Evolutionary conservation across 768 basidiomycete genomes (phyloP), one percentile per base, ranked within the genome.

Genomic region (Russula foetens): DNA sequence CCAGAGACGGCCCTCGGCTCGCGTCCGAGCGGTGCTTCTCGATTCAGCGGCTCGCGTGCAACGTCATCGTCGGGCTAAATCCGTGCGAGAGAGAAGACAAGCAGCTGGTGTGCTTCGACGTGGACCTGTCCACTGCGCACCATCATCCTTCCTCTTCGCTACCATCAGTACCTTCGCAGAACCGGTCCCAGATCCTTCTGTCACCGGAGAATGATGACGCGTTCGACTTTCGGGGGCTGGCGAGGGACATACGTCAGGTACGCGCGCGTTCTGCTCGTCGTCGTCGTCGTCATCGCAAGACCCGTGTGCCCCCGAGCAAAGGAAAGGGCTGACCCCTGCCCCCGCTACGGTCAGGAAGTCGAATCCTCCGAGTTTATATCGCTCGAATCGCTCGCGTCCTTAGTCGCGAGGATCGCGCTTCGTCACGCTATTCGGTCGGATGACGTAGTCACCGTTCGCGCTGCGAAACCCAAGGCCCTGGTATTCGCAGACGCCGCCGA

Each of bases 331-430:
- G n/a, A 55, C 49, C n/a, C n/a, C n/a, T n/a, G n/a, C n/a, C n/a
- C n/a, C n/a, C 9, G 50, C 24, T 14, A 28, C 38, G 19, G 49
- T 35, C 56, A 31, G 65, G 28, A 46, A 41, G 24, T 45, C 4
- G 68, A 71, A 19, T 56, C 67, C 0, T 80, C 86, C 0, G 72
- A 75, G 0, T 88, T 77, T 67, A 71, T 80, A 24, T 92, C 89
- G 0, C 72, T 92, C 44, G 90, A 92, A 24, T 91, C 89, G 0
- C 72, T 92, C 43, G 90, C 92, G 69, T 81, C 87, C 1, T 73
- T 92, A n/a, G 78, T 81, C 4, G 82, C 85, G 7, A 73, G 73
- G 19, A 75, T 85, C 21, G 81, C 87, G 0, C 75, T 89, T 17
- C 51, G 67, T 12, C 59, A 70, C 23, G 62, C 67, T 57, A 66